Percentiles rank a stretch among this genome's conserved stretches.
Evolutionary conservation across 2,329 filamentous ascomycete species (phyloP).

Genomic region (Exophiala bonariae): DNA sequence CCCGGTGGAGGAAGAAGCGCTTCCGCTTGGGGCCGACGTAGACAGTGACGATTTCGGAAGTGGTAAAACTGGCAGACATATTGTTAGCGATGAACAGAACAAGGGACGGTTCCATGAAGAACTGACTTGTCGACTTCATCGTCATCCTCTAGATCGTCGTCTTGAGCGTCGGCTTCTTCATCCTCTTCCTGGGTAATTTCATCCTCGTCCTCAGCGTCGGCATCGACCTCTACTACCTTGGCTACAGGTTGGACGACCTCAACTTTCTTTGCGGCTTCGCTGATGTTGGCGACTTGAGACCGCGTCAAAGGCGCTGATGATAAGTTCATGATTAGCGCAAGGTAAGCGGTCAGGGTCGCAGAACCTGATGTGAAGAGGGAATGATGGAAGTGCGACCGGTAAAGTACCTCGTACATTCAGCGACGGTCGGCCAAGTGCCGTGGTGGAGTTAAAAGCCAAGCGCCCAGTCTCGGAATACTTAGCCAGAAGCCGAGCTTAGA

Average conservation of each 20-base stretch:
- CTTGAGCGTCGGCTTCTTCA: slow-evolving; percentile 10
- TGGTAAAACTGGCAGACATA: slow-evolving; percentile 17
- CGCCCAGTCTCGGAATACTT: no score
- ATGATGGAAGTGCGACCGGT: no score
- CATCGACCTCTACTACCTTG: background rate
- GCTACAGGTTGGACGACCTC: background rate
- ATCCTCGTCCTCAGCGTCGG: slow-evolving; percentile 25
- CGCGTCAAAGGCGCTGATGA: no score
- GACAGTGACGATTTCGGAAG: slow-evolving; percentile 43
- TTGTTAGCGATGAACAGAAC: background rate
- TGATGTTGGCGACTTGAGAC: no score
- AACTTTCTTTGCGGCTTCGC: background rate
- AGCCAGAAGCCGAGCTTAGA: no score
- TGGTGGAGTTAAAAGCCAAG: no score
- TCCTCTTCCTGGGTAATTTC: slow-evolving; percentile 5
- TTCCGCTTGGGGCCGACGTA: slow-evolving; percentile 45
- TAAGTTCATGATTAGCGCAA: no score
- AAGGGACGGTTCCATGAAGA: background rate
- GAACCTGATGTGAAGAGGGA: no score
- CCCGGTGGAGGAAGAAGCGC: slow-evolving; percentile 22
- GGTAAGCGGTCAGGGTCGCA: no score
- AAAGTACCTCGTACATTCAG: no score
- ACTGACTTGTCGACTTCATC: slow-evolving; percentile 25
- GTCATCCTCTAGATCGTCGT: slow-evolving; percentile 17
- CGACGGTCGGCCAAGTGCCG: no score